A percentile compares a stretch with the other conserved stretches of the same genome.
Evolutionary conservation across 139 green algal species (phyloP).

Genomic region (Pleodorina starrii): DNA sequence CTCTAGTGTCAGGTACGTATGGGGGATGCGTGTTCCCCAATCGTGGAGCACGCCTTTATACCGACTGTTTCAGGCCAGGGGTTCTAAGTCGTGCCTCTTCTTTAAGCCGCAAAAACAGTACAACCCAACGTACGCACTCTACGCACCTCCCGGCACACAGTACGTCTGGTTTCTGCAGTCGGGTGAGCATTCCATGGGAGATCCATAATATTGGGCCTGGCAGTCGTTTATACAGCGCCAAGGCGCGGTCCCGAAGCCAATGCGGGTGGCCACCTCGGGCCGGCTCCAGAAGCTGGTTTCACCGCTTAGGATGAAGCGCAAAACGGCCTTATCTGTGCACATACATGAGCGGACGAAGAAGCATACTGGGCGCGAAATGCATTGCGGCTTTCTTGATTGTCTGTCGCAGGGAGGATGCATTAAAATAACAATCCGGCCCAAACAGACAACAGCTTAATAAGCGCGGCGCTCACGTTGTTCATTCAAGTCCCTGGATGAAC

Average conservation of each 20-base stretch:
- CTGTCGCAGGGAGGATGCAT: background rate
- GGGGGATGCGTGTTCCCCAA: too few species aligned
- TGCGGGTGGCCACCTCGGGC: constrained; percentile 14
- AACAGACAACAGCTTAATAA: background rate
- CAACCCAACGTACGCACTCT: too few species aligned
- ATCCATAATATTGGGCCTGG: background rate
- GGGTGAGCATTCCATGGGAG: background rate
- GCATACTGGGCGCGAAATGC: background rate
- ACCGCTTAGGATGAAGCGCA: constrained; percentile 29
- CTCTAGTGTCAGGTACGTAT: too few species aligned
- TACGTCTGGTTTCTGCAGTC: background rate
- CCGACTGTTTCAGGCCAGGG: too few species aligned
- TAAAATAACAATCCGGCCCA: background rate
- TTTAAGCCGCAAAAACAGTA: too few species aligned
- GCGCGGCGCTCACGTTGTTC: constrained; percentile 19
- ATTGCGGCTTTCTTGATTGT: background rate
- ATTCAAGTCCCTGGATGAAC: background rate
- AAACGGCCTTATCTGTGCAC: constrained; percentile 19
- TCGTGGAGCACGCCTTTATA: too few species aligned
- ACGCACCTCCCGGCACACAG: constrained; percentile 26
- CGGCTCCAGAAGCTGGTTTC: constrained; percentile 32
- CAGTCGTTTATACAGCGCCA: constrained; percentile 31
- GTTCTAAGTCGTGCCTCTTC: too few species aligned
- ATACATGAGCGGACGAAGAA: background rate
- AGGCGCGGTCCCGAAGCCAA: constrained; percentile 33